Conservation (phyloP, 495 filamentous ascomycete species). For the Penicillium subrubescens region DNA sequence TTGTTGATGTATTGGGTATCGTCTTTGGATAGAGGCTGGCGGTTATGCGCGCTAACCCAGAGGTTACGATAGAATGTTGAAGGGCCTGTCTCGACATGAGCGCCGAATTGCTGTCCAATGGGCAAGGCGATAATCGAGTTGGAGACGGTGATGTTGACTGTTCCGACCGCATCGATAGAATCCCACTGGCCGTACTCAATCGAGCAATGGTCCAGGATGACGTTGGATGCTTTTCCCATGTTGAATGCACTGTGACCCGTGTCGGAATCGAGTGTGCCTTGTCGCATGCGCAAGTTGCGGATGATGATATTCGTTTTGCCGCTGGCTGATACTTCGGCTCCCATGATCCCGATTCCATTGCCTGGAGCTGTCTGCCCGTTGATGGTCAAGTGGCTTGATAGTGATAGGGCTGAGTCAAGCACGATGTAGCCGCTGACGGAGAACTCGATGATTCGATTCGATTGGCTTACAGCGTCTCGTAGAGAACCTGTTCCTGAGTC, state of each 20-base stretch:
- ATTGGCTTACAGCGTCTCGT: background rate
- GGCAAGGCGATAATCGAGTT: background rate
- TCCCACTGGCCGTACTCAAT: slow-evolving; percentile 1
- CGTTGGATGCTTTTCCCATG: background rate
- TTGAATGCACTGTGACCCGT: background rate
- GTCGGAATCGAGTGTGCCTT: slow-evolving; percentile 1
- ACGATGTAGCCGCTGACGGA: background rate
- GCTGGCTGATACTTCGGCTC: background rate
- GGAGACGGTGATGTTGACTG: slow-evolving; percentile 1
- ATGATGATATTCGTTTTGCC: background rate
- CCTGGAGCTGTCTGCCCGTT: background rate
- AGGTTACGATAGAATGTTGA: slow-evolving; percentile 1
- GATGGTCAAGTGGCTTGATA: slow-evolving; percentile 1
- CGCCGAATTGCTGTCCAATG: background rate
- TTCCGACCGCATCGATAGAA: background rate
- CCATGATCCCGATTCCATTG: slow-evolving; percentile 3
- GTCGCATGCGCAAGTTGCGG: background rate
- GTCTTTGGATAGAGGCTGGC: background rate
- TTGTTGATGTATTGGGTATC: background rate
- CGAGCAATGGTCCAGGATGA: slow-evolving; percentile 1
- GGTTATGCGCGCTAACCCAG: background rate
- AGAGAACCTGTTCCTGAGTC: slow-evolving; percentile 1
- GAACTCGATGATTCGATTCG: background rate
- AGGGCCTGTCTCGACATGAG: background rate
- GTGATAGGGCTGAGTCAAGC: background rate